Conservation (phyloP, 2,329 filamentous ascomycete species). For the Colletotrichum lupini region DNA sequence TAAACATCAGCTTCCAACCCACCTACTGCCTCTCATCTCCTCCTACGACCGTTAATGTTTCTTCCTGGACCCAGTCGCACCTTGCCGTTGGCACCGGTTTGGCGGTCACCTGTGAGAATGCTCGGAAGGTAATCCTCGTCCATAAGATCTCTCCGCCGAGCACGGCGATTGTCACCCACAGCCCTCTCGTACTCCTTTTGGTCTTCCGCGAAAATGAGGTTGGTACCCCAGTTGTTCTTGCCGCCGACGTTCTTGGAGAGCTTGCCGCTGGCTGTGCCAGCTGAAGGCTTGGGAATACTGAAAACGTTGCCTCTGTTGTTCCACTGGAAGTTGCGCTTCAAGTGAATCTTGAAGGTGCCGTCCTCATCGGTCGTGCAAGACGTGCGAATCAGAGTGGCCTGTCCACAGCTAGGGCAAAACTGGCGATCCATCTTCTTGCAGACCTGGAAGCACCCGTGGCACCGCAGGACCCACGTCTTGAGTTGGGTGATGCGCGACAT, state of each 20-base stretch:
- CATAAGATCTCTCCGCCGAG: constrained; percentile 85
- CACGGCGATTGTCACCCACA: constrained; percentile 71
- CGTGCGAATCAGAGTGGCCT: constrained; percentile 85
- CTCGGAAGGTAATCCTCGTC: constrained; percentile 92
- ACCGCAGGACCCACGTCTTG: constrained; percentile 90
- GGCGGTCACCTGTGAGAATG: constrained; percentile 83
- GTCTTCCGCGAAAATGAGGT: constrained; percentile 89
- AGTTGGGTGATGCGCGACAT: constrained; percentile 85
- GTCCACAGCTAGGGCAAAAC: constrained; percentile 93
- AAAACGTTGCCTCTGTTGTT: constrained; percentile 93
- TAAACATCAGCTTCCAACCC: constrained; percentile 11
- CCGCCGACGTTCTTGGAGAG: constrained; percentile 72
- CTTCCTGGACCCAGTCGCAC: constrained; percentile 86
- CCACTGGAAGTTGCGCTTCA: constrained; percentile 96
- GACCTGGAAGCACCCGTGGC: constrained; percentile 91
- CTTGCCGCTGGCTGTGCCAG: constrained; percentile 84
- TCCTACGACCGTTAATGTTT: constrained; percentile 73
- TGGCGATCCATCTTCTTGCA: constrained; percentile 88
- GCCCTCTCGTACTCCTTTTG: constrained; percentile 89
- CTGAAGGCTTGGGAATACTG: constrained; percentile 90
- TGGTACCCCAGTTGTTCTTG: constrained; percentile 86
- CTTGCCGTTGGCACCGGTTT: constrained; percentile 67
- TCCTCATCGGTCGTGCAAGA: constrained; percentile 85
- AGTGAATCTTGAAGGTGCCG: constrained; percentile 85
- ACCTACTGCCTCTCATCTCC: not conserved